Evolutionary conservation across 345 rosid species (phyloP).

Genomic region (Limnanthes douglasii): DNA sequence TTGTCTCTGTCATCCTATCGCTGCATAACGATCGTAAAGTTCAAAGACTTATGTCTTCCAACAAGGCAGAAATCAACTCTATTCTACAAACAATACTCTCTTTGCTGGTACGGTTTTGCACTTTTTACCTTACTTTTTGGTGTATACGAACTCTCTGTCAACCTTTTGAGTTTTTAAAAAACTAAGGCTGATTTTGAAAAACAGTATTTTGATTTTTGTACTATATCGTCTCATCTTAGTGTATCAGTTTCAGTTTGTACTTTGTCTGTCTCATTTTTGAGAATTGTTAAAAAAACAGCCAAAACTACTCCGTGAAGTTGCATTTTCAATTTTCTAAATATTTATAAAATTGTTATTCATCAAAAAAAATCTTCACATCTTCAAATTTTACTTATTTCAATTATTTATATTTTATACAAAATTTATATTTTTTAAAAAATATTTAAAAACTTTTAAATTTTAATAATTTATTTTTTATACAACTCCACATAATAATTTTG

Average conservation of each 20-base stretch:
- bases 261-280: no score
- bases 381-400: no score
- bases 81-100: constrained; percentile 23
- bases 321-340: no score
- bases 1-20: constrained; percentile 33
- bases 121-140: background rate
- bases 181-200: background rate
- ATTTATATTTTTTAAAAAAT: constrained; percentile 3
- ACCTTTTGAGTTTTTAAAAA: background rate
- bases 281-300: no score
- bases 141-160: background rate
- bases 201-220: background rate
- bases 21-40: constrained; percentile 41
- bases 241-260: constrained; percentile 1
- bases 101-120: constrained; percentile 33
- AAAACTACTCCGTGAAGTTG: no score
- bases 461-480: no score
- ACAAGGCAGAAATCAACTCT: constrained; percentile 27
- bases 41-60: constrained; percentile 19
- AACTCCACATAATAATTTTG: no score
- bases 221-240: constrained; percentile 6
- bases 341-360: no score
- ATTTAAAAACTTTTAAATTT: no score
- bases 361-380: no score
- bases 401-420: no score